phyloP scores from a whole-genome alignment of 2,329 filamentous ascomycete genomes.

The Neopestalotiopsis sp. region DNA sequence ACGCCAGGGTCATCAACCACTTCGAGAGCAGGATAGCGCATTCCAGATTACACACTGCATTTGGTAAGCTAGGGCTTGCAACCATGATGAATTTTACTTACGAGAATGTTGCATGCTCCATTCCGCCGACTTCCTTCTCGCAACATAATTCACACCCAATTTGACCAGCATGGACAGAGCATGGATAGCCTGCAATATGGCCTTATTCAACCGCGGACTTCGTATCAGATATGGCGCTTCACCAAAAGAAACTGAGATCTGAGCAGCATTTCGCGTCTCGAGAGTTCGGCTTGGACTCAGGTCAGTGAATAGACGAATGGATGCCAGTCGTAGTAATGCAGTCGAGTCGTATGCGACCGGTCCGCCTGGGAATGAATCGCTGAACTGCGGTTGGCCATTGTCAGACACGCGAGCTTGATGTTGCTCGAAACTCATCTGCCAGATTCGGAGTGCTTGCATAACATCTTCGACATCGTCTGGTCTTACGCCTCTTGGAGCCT shows the following conservation, averaged over 20 bases:
- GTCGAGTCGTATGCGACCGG: conserved; percentile 72
- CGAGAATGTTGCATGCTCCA: conserved; percentile 69
- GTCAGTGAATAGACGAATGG: conserved; percentile 71
- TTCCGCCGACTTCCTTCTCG: conserved; percentile 64
- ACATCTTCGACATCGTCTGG: conserved; percentile 63
- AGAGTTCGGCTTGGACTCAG: conserved; percentile 66
- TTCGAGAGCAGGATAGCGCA: conserved; percentile 66
- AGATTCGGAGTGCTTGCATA: conserved; percentile 59
- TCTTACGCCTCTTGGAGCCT: conserved; percentile 55
- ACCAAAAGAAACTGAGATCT: conserved; percentile 66
- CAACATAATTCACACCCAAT: conserved; percentile 66
- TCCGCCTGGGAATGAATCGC: conserved; percentile 60
- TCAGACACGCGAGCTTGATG: conserved; percentile 58
- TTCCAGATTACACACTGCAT: conserved; percentile 64
- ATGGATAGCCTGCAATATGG: conserved; percentile 71
- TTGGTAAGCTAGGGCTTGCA: conserved; percentile 27
- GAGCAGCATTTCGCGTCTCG: conserved; percentile 67
- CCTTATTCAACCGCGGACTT: conserved; percentile 64
- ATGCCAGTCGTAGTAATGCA: conserved; percentile 64
- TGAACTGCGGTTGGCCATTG: conserved; percentile 48
- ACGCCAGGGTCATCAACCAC: conserved; percentile 63
- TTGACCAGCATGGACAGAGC: conserved; percentile 72
- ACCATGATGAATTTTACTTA: conserved; percentile 41
- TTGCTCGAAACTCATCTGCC: conserved; percentile 65
- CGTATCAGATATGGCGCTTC: conserved; percentile 64